These are phyloP conservation scores for Pseudogymnoascus sp. DNA, from an alignment of 2,329 filamentous ascomycete species.

Conservation along the genomic window DNA sequence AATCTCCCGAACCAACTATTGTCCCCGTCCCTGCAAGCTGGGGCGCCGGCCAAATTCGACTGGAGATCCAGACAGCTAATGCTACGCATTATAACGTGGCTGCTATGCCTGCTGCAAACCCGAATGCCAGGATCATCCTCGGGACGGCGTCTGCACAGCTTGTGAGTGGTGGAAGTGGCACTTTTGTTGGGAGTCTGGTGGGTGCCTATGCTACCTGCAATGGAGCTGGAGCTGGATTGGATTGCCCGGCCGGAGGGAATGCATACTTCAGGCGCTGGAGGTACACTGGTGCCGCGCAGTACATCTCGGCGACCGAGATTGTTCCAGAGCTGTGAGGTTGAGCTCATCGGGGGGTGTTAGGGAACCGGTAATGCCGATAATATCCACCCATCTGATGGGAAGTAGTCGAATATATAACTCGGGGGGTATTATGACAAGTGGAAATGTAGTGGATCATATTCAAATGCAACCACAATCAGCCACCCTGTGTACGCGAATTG, in stretches of 20 bases:
- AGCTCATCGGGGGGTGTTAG: not conserved
- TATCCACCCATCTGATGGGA: not conserved
- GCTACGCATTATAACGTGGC: not conserved
- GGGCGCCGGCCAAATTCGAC: not conserved
- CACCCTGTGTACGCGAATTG: not conserved
- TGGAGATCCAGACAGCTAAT: slow-evolving; percentile 6
- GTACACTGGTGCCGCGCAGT: not conserved
- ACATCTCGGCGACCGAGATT: slow-evolving; percentile 3
- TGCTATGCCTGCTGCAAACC: slow-evolving; percentile 3
- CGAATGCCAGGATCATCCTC: not conserved
- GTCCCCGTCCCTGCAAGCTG: not conserved
- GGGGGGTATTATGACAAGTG: not conserved
- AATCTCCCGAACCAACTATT: not conserved
- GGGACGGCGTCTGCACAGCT: not conserved
- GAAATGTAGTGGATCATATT: not conserved
- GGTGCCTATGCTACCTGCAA: slow-evolving; percentile 34
- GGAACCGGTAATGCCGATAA: not conserved
- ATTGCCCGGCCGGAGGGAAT: slow-evolving; percentile 26
- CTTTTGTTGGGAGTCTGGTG: slow-evolving; percentile 30
- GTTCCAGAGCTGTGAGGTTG: not conserved
- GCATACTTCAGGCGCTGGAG: slow-evolving; percentile 25
- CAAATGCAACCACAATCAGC: not conserved
- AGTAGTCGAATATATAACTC: not conserved
- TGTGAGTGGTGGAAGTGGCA: slow-evolving; percentile 19
- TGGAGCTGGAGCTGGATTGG: slow-evolving; percentile 25